A percentile compares a stretch with the other conserved stretches of the same genome.
Conservation (phyloP, 208 protist species). For the Trypanosoma boissoni region DNA sequence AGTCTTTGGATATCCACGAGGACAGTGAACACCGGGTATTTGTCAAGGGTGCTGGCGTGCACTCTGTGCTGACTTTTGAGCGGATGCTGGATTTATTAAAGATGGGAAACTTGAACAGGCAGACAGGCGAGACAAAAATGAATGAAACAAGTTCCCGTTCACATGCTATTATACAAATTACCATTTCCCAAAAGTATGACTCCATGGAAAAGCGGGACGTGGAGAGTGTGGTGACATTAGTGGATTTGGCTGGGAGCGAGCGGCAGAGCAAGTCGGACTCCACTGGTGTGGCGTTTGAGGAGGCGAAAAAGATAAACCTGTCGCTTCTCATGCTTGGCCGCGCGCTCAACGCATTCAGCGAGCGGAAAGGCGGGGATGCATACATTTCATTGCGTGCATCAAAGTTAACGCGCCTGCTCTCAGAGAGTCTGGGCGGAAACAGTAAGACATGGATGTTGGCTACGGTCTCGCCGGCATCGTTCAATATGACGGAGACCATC, state of each 20-base stretch:
- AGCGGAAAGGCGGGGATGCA: slow-evolving; percentile 51
- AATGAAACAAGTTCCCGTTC: slow-evolving; percentile 89
- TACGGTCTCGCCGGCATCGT: slow-evolving; percentile 72
- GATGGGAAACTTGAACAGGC: slow-evolving; percentile 48
- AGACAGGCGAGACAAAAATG: slow-evolving; percentile 62
- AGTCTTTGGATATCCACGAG: slow-evolving; percentile 72
- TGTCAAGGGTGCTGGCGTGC: slow-evolving; percentile 55
- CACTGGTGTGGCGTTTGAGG: slow-evolving; percentile 72
- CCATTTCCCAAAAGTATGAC: slow-evolving; percentile 62
- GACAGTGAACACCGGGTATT: slow-evolving; percentile 42
- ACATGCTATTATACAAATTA: slow-evolving; percentile 96
- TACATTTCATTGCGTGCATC: slow-evolving; percentile 86
- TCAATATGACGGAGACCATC: slow-evolving; percentile 78
- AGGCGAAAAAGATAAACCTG: slow-evolving; percentile 90
- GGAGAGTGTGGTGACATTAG: slow-evolving; percentile 50
- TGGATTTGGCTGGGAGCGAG: slow-evolving; percentile 83
- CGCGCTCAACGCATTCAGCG: slow-evolving; percentile 81
- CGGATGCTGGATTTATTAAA: slow-evolving; percentile 61
- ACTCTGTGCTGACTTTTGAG: slow-evolving; percentile 66
- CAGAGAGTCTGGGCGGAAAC: slow-evolving; percentile 91
- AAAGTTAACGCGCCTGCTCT: slow-evolving; percentile 86
- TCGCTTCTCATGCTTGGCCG: slow-evolving; percentile 85
- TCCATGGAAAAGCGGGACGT: slow-evolving; percentile 47
- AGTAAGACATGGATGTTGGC: slow-evolving; percentile 90
- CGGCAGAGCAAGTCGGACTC: slow-evolving; percentile 75